A percentile compares a stretch with the other conserved stretches of the same genome.
Evolutionary conservation across 805 yeast genomes (phyloP).

Genomic region (Spathaspora passalidarum): DNA sequence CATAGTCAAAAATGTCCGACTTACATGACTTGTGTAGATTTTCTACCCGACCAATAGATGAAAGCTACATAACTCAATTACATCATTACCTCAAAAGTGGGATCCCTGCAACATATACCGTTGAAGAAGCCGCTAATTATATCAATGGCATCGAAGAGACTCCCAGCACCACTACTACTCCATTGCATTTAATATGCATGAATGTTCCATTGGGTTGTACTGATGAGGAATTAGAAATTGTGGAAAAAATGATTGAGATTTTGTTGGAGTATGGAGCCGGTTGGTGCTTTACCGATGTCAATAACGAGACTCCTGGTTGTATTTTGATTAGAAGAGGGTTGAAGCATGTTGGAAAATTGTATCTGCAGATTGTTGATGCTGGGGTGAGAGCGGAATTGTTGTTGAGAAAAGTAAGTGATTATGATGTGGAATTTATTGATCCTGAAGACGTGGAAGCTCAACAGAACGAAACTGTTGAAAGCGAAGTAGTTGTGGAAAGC

Average conservation of each 20-base stretch:
- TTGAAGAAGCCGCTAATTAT: conserved; percentile 68
- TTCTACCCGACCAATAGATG: conserved; percentile 49
- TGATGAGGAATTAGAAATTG: conserved; percentile 41
- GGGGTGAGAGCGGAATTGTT: conserved; percentile 89
- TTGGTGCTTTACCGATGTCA: conserved; percentile 76
- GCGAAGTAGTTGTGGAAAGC: conserved; percentile 20
- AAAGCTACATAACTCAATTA: conserved; percentile 42
- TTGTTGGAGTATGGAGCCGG: conserved; percentile 87
- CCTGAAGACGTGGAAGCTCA: conserved; percentile 23
- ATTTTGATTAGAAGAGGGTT: conserved; percentile 55
- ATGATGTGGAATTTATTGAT: conserved; percentile 57
- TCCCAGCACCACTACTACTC: conserved; percentile 61
- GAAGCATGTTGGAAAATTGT: conserved; percentile 30
- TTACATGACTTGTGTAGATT: conserved; percentile 62
- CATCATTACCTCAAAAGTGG: conserved; percentile 53
- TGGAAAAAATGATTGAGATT: conserved; percentile 54
- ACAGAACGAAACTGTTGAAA: conserved; percentile 12
- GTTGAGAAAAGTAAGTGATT: conserved; percentile 65
- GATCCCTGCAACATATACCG: conserved; percentile 78
- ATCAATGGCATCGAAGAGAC: conserved; percentile 40
- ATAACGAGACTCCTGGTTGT: conserved; percentile 83
- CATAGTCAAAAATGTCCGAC: conserved; percentile 52
- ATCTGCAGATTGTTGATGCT: conserved; percentile 64
- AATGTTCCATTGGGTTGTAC: conserved; percentile 46
- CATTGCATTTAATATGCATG: conserved; percentile 67